phyloP scores from a whole-genome alignment of 257 asterid species.

The Sherardia arvensis region DNA sequence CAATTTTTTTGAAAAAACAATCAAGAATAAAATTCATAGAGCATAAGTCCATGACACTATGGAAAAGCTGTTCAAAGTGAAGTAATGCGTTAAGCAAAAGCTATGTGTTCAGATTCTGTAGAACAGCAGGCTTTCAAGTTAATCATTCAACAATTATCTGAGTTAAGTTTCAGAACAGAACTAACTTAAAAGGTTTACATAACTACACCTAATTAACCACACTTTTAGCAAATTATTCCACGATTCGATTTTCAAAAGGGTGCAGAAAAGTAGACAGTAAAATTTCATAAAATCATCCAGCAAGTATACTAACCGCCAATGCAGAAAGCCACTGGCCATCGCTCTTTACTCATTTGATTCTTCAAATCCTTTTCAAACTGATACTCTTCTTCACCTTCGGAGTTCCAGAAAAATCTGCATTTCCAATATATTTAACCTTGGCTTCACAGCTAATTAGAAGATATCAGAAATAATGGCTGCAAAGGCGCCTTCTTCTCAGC shows the following conservation, averaged over 20 bases:
- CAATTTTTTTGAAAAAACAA: too few relatives aligned
- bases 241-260: slow-evolving; percentile 1
- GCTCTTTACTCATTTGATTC: neutral
- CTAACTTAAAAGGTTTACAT: slow-evolving; percentile 7
- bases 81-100: slow-evolving; percentile 16
- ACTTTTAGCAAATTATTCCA: neutral
- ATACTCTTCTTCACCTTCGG: neutral
- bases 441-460: neutral
- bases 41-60: neutral
- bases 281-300: slow-evolving; percentile 6
- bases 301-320: slow-evolving; percentile 3
- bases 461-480: slow-evolving; percentile 20
- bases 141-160: neutral
- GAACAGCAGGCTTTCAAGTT: slow-evolving; percentile 4
- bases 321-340: slow-evolving; percentile 1
- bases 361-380: neutral
- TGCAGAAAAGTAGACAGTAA: slow-evolving; percentile 1
- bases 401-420: neutral
- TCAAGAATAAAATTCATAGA: too few relatives aligned
- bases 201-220: slow-evolving; percentile 8
- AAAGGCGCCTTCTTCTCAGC: slow-evolving; percentile 20
- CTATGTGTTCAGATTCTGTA: slow-evolving; percentile 3
- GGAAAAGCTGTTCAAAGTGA: slow-evolving; percentile 7
- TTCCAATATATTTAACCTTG: neutral
- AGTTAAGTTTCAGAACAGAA: neutral